phyloP scores from a whole-genome alignment of 345 rosid species.

The Dipteronia sinensis region DNA sequence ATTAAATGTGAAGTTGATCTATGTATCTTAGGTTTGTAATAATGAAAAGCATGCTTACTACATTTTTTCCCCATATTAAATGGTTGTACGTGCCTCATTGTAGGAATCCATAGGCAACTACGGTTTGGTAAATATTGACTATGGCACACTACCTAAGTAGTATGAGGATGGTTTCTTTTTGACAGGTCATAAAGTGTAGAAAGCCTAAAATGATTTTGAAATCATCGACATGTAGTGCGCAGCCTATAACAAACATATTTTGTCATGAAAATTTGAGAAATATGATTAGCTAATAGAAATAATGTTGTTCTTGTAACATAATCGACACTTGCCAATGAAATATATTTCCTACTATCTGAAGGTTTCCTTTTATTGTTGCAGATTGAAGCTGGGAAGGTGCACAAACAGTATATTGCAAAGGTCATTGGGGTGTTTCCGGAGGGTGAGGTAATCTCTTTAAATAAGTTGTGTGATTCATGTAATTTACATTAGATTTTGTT shows the following conservation, averaged over 20 bases:
- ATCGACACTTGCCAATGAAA: background rate
- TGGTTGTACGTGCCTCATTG: background rate
- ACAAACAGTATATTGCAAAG: constrained; percentile 75
- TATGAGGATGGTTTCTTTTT: background rate
- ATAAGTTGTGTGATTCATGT: constrained; percentile 5
- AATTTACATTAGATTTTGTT: constrained; percentile 2
- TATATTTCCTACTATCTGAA: background rate
- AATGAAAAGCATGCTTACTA: background rate
- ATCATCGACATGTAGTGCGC: background rate
- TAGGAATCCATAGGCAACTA: background rate
- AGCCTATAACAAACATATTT: background rate
- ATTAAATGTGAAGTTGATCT: constrained; percentile 11
- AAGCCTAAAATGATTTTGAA: background rate
- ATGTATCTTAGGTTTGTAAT: background rate
- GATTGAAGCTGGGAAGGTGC: constrained; percentile 81
- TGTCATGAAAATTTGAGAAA: background rate
- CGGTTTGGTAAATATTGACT: background rate
- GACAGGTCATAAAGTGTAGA: background rate
- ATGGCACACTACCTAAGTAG: background rate
- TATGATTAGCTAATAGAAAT: background rate
- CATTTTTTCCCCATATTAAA: background rate
- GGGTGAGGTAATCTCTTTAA: constrained; percentile 58
- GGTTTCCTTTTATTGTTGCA: constrained; percentile 28
- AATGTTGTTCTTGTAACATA: background rate
- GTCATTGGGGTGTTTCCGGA: constrained; percentile 79